Evolutionary conservation across 1,284 basidiomycete genomes (phyloP).

Genomic region (Leccinum insolens): DNA sequence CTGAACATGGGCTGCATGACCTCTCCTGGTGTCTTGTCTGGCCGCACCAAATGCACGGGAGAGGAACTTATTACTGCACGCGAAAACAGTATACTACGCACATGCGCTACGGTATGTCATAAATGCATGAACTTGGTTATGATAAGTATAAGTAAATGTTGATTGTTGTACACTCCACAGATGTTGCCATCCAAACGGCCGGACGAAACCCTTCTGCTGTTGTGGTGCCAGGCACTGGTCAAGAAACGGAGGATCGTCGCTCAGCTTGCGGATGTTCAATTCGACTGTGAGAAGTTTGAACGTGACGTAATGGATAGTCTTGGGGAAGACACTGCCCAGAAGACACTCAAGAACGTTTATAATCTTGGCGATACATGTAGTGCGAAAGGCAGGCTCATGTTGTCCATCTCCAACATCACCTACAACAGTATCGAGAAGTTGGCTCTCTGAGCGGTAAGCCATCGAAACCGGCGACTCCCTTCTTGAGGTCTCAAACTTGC

Average conservation of each 20-base stretch:
- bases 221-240: constrained; percentile 1
- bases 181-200: background rate
- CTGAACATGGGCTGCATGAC: background rate
- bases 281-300: constrained; percentile 6
- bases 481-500: too few relatives aligned
- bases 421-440: background rate
- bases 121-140: background rate
- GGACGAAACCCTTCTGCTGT: background rate
- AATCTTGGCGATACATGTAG: background rate
- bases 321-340: constrained; percentile 2
- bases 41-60: background rate
- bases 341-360: constrained; percentile 37
- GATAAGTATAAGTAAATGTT: background rate
- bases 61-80: background rate
- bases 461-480: background rate
- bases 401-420: background rate
- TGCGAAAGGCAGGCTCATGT: background rate
- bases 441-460: background rate
- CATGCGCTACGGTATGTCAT: constrained; percentile 3
- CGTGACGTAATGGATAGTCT: background rate
- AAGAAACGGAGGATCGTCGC: background rate
- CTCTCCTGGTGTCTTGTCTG: background rate
- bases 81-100: background rate
- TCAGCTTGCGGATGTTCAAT: constrained; percentile 3
- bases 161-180: background rate